Evolutionary conservation across 108 stramenopile genomes (phyloP).

Genomic region (Cyclotella kingstonii): DNA sequence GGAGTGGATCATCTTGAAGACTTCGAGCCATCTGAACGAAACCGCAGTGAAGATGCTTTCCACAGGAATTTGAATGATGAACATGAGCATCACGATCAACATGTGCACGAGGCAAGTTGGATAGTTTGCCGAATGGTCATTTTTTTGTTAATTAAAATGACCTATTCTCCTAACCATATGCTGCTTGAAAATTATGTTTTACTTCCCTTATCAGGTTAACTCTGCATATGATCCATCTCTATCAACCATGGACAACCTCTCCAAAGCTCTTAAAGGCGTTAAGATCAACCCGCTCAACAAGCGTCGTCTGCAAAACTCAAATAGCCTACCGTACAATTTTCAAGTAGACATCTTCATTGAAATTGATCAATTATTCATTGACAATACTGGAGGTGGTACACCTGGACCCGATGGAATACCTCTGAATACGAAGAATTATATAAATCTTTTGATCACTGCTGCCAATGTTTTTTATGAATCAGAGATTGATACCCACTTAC

Average conservation of each 20-base stretch:
- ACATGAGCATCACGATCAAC: conserved; percentile 1
- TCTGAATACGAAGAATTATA: conserved; percentile 15
- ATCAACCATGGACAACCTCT: conserved; percentile 4
- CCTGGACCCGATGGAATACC: not conserved
- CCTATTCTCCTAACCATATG: not conserved
- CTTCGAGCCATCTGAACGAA: no score
- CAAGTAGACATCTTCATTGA: conserved; percentile 30
- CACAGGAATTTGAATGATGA: conserved; percentile 9
- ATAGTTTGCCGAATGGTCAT: not conserved
- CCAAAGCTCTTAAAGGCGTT: conserved; percentile 4
- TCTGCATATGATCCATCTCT: not conserved
- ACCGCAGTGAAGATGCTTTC: not conserved
- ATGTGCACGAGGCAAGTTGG: not conserved
- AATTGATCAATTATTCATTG: conserved; percentile 18
- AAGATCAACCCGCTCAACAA: conserved; percentile 17
- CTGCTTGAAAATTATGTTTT: not conserved
- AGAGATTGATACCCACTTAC: conserved; percentile 33
- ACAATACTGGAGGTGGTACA: conserved; percentile 15
- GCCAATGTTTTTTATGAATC: conserved; percentile 35
- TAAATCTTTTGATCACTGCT: conserved; percentile 29
- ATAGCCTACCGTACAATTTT: not conserved
- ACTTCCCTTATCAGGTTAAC: not conserved
- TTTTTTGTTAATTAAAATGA: not conserved
- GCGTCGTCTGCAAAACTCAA: not conserved
- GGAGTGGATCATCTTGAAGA: not conserved